Evolutionary conservation across 1,139 yeast genomes (phyloP), one percentile per base, ranked within the genome.

Genomic region (Lodderomyces metapsilosis): DNA sequence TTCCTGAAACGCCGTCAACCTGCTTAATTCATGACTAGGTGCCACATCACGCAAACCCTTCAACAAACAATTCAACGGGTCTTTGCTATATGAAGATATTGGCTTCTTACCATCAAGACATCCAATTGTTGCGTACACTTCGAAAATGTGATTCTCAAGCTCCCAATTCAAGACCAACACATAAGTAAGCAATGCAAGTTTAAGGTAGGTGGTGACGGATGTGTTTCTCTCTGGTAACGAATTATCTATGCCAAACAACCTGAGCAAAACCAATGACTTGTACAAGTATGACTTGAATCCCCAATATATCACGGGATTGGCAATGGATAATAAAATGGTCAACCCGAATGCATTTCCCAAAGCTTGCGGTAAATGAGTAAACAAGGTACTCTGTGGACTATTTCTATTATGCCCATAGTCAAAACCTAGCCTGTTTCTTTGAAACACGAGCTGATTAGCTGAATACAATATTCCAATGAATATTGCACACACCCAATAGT

Each of bases 61-160:
- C 9, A 89, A 62, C 40, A 91, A 67, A 2, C 95, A 84, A 38
- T 78, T 82, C 43, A 87, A 74, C 3, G 91, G 92, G 47, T 86
- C 88, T 0, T 82, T 63, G 13, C 92, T 80, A 38, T 79, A 71
- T 5, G 81, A 69, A 34, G 92, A 82, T 23, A 89, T 73, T 16
- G 87, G 80, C 44, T 79, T 80, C 20, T 83, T 82, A 25, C 88
- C 80, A 53, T 85, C 88, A 39, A 85, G 61, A 50, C 98, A 92
- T 0, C 97, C 96, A 46, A 87, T 75, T 7, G 89, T 76, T 56
- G 91, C 75, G 59, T 88, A 91, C 3, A 88, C 83, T 48, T 79
- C 71, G 56, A 81, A 89, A 2, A 81, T 67, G 44, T 78, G 74
- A 58, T 86, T 84, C 25, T 78, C 62, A 9, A 78, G 46, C 51